Evolutionary conservation across 371 early-diverging fungal species (phyloP), one percentile per base, ranked within the genome.

Genomic region (Rhizopus sp.): DNA sequence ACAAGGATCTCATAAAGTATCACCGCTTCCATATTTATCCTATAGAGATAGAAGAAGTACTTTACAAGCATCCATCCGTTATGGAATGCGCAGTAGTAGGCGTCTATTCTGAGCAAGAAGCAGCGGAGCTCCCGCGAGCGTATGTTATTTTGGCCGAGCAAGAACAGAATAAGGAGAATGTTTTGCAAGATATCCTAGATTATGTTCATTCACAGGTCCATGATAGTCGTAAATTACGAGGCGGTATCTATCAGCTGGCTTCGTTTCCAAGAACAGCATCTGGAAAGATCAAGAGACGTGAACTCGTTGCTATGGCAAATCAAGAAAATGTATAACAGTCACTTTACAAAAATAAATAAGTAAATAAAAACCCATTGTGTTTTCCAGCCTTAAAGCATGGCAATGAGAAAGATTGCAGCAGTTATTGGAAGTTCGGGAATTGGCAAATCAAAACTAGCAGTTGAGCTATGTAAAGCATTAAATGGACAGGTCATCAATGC

Each of bases 401-500:
- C 65, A 39, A 66, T 69, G 50, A 59, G 50, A 23, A 69, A 73
- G 50, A 68, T 77, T 35, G 70, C 73, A 12, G 76, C 86, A 1
- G 78, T 88, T 52, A 78, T 86, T 59, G 97, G 97, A 4, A 93
- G 94, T 3, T 95, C 97, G 0, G 97, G 96, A 4, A 95, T 95
- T 10, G 94, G 99, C 23, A 98, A 98, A 67, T 90, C 95, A 16
- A 84, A 94, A 57, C 72, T 98, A 7, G 90, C 93, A 2, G 85
- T 97, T 32, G 92, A 94, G 58, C 69, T 98, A 40, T 91, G 93
- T 33, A 83, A 89, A 44, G 81, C 82, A 1, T 58, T 96, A 4
- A 67, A 83, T 33, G 97, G 97, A n/a, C 95, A 97, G 62, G 83
- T 95, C 32, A 93, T 98, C 68, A 96, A 96, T 67, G 93, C 91